These are phyloP conservation scores for Samsoniella hepiali DNA, from an alignment of 2,329 filamentous ascomycete genomes.

Conservation along the genomic window DNA sequence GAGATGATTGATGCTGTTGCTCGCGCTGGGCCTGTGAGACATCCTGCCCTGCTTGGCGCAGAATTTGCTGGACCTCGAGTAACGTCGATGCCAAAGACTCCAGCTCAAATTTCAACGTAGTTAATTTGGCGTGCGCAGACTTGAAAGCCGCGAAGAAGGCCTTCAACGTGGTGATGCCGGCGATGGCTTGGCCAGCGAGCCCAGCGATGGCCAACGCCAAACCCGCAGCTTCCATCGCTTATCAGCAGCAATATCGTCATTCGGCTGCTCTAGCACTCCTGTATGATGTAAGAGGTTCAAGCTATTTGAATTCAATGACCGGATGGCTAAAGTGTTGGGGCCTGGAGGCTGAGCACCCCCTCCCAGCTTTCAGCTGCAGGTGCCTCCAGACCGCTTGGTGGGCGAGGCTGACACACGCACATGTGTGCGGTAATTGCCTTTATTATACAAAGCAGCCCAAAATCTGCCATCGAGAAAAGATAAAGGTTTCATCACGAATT, in stretches of 20 bases:
- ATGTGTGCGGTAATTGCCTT: too few relatives aligned
- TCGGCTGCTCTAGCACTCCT: too few relatives aligned
- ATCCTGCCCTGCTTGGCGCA: neutral
- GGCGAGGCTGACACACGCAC: too few relatives aligned
- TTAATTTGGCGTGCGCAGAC: neutral
- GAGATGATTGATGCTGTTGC: neutral
- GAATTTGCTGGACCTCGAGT: neutral
- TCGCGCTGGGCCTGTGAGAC: neutral
- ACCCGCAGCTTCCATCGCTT: neutral
- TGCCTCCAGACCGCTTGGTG: too few relatives aligned
- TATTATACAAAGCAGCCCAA: too few relatives aligned
- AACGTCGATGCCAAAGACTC: neutral
- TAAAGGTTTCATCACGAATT: too few relatives aligned
- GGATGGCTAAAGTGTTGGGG: neutral
- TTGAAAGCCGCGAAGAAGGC: neutral
- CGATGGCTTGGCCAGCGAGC: neutral
- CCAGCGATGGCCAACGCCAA: neutral
- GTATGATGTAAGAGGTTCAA: too few relatives aligned
- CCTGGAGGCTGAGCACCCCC: too few relatives aligned
- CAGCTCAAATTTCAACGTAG: neutral
- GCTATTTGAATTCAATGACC: too few relatives aligned
- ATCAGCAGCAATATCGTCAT: neutral
- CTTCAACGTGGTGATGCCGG: neutral
- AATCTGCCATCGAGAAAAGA: too few relatives aligned
- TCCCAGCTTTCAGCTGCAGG: too few relatives aligned